These are phyloP conservation scores for Malus hybrid DNA, from an alignment of 331 rosid genomes.

Conservation along the genomic window DNA sequence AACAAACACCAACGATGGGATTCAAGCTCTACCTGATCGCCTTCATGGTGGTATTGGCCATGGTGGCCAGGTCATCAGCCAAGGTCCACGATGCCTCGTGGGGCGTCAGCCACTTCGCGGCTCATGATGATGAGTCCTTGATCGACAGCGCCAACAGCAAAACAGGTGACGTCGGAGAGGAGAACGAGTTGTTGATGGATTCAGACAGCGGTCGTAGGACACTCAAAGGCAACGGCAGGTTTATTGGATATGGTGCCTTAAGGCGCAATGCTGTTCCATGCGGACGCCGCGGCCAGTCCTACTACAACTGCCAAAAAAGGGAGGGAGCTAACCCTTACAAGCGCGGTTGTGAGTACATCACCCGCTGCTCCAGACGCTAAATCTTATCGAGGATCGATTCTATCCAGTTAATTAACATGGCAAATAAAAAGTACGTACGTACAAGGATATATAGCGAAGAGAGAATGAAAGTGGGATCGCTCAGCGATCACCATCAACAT, in stretches of 20 bases:
- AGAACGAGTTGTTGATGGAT: conserved; percentile 36
- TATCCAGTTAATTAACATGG: background rate
- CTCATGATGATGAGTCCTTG: background rate
- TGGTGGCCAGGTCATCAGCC: conserved; percentile 21
- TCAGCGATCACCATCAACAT: background rate
- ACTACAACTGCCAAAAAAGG: conserved; percentile 31
- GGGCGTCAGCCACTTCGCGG: background rate
- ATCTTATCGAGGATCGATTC: background rate
- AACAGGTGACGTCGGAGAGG: conserved; percentile 22
- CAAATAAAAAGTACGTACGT: background rate
- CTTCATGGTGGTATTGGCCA: conserved; percentile 21
- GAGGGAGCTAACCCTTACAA: conserved; percentile 25
- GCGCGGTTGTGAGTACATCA: conserved; percentile 32
- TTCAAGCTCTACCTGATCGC: conserved; percentile 14
- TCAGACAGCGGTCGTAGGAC: conserved; percentile 9
- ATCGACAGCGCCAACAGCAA: background rate
- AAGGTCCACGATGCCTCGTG: background rate
- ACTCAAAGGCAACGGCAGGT: background rate
- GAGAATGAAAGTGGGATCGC: background rate
- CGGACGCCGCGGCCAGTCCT: conserved; percentile 27
- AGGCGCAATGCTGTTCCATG: conserved; percentile 22
- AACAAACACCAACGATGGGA: conserved; percentile 20
- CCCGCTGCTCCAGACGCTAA: conserved; percentile 30
- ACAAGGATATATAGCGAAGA: background rate
- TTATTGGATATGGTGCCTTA: conserved; percentile 29